Conservation (phyloP, 2,329 filamentous ascomycete species). For the Sordariomycetes sp. region DNA sequence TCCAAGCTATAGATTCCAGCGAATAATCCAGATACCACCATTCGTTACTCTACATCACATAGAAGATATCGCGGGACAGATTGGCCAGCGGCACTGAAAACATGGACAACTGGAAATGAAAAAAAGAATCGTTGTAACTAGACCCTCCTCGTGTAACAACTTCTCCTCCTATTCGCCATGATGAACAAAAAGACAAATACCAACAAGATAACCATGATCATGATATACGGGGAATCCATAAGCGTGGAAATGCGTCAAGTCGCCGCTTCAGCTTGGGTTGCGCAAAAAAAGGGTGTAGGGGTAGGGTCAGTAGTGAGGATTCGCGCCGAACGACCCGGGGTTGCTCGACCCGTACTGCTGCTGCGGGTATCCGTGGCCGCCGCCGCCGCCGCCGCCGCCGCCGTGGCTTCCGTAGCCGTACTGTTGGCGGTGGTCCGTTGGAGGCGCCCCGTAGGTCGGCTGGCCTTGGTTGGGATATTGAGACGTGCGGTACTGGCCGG, state of each 20-base stretch:
- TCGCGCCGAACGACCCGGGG: slow-evolving; percentile 1
- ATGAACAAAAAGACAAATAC: neutral
- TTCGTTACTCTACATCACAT: neutral
- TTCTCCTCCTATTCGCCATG: neutral
- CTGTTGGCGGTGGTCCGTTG: neutral
- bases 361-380: neutral
- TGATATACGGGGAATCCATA: neutral
- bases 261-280: neutral
- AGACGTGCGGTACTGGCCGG: slow-evolving; percentile 7
- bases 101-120: neutral
- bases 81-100: neutral
- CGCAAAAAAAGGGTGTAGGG: neutral
- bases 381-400: neutral
- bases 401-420: neutral
- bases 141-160: neutral
- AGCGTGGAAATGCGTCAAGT: neutral
- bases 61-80: neutral
- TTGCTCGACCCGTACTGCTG: slow-evolving; percentile 9
- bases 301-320: slow-evolving; percentile 5
- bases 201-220: neutral
- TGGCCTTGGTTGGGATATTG: slow-evolving; percentile 13
- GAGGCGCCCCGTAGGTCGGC: slow-evolving; percentile 14
- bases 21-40: neutral
- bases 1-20: neutral
- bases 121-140: neutral